phyloP scores from a whole-genome alignment of 768 basidiomycete species.

The Pulveroboletus ravenelii region DNA sequence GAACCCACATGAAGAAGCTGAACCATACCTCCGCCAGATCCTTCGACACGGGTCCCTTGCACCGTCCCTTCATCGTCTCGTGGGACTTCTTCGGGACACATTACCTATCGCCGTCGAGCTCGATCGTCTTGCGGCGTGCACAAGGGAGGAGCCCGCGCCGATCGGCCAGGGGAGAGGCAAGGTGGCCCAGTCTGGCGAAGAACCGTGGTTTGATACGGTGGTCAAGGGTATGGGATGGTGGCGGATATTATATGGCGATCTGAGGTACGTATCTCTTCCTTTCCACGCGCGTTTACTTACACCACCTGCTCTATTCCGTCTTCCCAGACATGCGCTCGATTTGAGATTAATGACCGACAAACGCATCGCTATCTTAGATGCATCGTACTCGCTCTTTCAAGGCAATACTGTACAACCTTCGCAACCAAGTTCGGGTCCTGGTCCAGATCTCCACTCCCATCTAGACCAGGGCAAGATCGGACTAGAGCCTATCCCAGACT shows the following conservation, averaged over 20 bases:
- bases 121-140: slow-evolving; percentile 43
- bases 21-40: slow-evolving; percentile 67
- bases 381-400: slow-evolving; percentile 54
- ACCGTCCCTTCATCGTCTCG: slow-evolving; percentile 60
- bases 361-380: slow-evolving; percentile 69
- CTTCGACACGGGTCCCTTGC: slow-evolving; percentile 66
- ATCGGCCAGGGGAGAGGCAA: slow-evolving; percentile 15
- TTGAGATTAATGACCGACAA: slow-evolving; percentile 67
- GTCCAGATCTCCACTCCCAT: neutral
- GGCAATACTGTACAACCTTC: neutral
- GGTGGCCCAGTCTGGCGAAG: slow-evolving; percentile 11
- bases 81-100: slow-evolving; percentile 68
- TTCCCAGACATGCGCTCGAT: slow-evolving; percentile 67
- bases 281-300: too few species aligned
- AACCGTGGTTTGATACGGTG: slow-evolving; percentile 52
- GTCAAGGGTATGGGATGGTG: slow-evolving; percentile 83
- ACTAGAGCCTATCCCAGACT: slow-evolving; percentile 58
- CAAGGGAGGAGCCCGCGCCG: slow-evolving; percentile 22
- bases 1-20: slow-evolving; percentile 78
- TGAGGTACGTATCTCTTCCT: too few species aligned
- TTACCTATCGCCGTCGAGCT: slow-evolving; percentile 73
- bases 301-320: too few species aligned
- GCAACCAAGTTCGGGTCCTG: neutral
- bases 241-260: slow-evolving; percentile 64
- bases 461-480: slow-evolving; percentile 25